phyloP scores from a whole-genome alignment of 1,284 basidiomycete genomes.

The Cryptococcus hybrid region DNA sequence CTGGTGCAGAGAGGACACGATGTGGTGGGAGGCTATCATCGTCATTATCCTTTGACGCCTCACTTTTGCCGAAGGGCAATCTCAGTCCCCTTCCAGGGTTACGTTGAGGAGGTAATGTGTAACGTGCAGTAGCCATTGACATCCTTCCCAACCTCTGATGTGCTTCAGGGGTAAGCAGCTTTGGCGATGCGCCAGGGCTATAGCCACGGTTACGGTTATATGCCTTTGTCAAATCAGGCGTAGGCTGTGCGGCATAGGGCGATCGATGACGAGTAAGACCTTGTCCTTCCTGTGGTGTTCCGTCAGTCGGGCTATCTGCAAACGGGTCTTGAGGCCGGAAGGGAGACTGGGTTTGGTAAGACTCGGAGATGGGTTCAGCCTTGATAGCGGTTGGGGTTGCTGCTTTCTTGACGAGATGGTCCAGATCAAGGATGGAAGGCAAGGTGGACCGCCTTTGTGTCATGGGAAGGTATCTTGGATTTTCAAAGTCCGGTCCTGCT shows the following conservation, averaged over 20 bases:
- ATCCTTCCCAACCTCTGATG: conserved; percentile 32
- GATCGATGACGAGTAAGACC: no score
- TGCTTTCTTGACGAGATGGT: conserved; percentile 2
- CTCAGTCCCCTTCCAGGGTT: not conserved
- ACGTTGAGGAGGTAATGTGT: conserved; percentile 19
- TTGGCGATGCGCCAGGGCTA: conserved; percentile 2
- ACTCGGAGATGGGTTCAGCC: not conserved
- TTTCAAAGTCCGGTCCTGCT: not conserved
- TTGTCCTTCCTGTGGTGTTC: no score
- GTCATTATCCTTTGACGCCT: not conserved
- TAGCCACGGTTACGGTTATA: no score
- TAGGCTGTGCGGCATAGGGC: no score
- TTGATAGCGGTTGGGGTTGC: not conserved
- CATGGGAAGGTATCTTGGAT: no score
- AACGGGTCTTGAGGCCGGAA: no score
- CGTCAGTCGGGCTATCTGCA: no score
- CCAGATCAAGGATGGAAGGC: conserved; percentile 21
- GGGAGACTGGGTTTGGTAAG: not conserved
- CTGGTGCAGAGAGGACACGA: not conserved
- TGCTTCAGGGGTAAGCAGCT: conserved; percentile 19
- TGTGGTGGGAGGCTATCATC: not conserved
- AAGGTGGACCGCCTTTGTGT: conserved; percentile 8
- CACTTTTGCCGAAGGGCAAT: not conserved
- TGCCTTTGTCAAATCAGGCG: no score
- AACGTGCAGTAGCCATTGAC: conserved; percentile 35